Evolutionary conservation across 306 rosid species (phyloP), one percentile per base, ranked within the genome.

Genomic region (Malus domestica): DNA sequence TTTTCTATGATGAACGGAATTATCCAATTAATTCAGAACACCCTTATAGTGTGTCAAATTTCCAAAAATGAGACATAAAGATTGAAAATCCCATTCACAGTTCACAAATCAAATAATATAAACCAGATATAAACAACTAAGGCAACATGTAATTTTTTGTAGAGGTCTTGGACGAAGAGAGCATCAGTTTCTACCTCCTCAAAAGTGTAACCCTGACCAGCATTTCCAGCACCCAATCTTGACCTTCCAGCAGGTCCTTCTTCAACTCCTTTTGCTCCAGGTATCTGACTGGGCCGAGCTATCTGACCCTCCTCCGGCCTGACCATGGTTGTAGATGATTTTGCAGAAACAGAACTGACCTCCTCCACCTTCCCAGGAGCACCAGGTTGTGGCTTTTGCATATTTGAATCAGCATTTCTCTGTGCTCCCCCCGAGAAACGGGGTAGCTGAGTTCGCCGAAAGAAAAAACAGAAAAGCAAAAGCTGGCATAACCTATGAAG

Each of bases 201-300:
- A 80, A 88, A 95, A 14, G 93, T 95, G 80, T 95, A 95, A 81
- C 99, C 99, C 87, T 95, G 99, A 74, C 98, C 99, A 76, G 99
- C 98, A 89, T 95, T 95, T 75, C 99, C 99, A 83, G 86, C 77
- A 60, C 99, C 99, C 22, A 89, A 59, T 83, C 99, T 86, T 22
- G 91, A 87, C 79, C 98, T 88, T 66, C 87, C 96, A 68, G 90
- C 82, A 64, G 89, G 70, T 69, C 85, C 92, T 81, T 92, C 99
- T 81, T 92, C 99, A 45, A 67, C 88, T 77, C 87, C 99, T 82
- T 92, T 92, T 68, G 87, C 83, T 67, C 88, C 98, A 78, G 89
- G 75, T 78, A 84, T 74, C 82, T 86, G 96, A 82, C 89, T 84
- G 77, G 84, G 76, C 71, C 97, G 89, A 59, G 86, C 83, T 57